Evolutionary conservation across 2,329 filamentous ascomycete genomes (phyloP).

Genomic region (Verticillium dahliae): DNA sequence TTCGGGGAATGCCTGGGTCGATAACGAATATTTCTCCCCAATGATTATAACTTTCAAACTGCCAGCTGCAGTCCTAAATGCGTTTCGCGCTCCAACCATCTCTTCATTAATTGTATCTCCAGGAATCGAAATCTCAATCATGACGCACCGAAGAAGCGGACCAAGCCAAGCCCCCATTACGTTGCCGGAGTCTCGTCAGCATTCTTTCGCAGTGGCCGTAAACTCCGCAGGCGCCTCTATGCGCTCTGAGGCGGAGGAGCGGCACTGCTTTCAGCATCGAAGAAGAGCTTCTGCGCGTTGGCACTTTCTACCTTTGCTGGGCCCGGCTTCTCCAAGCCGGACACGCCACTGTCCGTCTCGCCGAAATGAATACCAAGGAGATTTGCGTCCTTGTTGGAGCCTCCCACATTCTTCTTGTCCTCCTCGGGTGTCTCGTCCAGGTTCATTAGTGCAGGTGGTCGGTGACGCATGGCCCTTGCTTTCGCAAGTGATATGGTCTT

Average conservation of each 20-base stretch:
- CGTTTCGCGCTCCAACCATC: too few species aligned
- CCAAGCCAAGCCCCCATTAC: neutral
- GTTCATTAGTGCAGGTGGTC: conserved; percentile 83
- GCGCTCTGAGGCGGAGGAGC: conserved; percentile 21
- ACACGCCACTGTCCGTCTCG: conserved; percentile 35
- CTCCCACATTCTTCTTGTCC: conserved; percentile 17
- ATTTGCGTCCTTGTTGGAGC: conserved; percentile 21
- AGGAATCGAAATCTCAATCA: too few species aligned
- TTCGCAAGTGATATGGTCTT: conserved; percentile 92
- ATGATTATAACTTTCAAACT: neutral
- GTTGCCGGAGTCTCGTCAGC: neutral
- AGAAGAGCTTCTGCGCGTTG: conserved; percentile 13
- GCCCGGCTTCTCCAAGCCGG: conserved; percentile 32
- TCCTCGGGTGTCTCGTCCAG: conserved; percentile 38
- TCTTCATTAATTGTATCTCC: too few species aligned
- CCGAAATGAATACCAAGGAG: conserved; percentile 35
- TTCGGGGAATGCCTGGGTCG: neutral
- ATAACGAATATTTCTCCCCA: neutral
- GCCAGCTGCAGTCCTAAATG: neutral
- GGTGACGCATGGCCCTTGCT: conserved; percentile 78
- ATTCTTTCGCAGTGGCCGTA: neutral
- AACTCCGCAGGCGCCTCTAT: conserved; percentile 5
- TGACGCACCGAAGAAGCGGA: too few species aligned
- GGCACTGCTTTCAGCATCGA: conserved; percentile 20
- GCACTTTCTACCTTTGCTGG: conserved; percentile 25